Evolutionary conservation across 169 alveolate species (phyloP).

Genomic region (Plasmodium gonderi): DNA sequence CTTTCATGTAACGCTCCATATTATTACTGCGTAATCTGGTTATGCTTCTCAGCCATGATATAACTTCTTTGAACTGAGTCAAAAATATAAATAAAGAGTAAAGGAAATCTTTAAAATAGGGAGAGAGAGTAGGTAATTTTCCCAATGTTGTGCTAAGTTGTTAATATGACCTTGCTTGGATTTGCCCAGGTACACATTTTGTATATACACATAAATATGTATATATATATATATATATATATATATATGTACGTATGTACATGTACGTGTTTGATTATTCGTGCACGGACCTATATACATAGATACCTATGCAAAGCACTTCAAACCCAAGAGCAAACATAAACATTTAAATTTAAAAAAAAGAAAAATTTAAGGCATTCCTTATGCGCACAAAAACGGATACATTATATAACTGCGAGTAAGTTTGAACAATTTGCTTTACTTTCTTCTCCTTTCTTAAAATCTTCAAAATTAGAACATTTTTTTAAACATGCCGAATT

Average conservation of each 20-base stretch:
- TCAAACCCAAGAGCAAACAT: too few relatives aligned
- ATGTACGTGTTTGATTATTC: background rate
- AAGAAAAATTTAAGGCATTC: too few relatives aligned
- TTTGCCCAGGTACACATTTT: too few relatives aligned
- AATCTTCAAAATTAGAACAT: too few relatives aligned
- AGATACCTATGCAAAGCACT: background rate
- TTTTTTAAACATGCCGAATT: background rate
- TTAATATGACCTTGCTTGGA: too few relatives aligned
- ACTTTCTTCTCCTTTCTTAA: too few relatives aligned
- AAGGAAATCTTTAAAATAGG: background rate
- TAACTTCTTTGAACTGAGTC: background rate
- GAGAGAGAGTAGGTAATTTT: background rate
- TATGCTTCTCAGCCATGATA: constrained; percentile 12
- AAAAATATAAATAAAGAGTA: background rate
- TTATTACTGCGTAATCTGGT: constrained; percentile 36
- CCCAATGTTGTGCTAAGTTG: background rate
- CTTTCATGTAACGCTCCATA: background rate
- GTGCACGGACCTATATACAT: background rate
- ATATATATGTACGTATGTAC: background rate
- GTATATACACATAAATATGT: too few relatives aligned
- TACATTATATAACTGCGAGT: too few relatives aligned
- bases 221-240: too few relatives aligned
- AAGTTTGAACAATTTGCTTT: too few relatives aligned
- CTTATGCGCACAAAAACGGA: too few relatives aligned
- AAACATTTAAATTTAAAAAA: too few relatives aligned